Evolutionary conservation across 495 filamentous ascomycete species (phyloP).

Genomic region (Annulohypoxylon nitens): DNA sequence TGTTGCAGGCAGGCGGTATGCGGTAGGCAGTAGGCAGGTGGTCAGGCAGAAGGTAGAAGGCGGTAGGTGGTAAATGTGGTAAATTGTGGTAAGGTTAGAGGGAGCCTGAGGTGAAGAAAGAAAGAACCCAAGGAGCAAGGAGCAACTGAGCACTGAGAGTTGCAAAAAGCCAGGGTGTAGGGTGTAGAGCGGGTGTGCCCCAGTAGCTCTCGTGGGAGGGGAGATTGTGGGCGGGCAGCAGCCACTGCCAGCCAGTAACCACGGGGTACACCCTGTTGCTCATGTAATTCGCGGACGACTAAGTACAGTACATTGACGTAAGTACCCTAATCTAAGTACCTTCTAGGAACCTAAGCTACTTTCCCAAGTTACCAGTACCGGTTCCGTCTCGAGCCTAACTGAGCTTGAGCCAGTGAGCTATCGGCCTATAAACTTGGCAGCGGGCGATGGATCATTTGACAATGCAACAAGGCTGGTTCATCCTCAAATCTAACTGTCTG

Average conservation of each 20-base stretch:
- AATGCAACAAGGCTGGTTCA: constrained; percentile 39
- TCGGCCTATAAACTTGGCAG: constrained; percentile 41
- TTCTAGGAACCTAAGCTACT: background rate
- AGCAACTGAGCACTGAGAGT: constrained; percentile 5
- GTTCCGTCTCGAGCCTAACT: constrained; percentile 40
- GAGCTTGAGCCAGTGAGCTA: constrained; percentile 26
- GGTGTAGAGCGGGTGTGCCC: constrained; percentile 32
- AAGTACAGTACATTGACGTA: constrained; percentile 20
- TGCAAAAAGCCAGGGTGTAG: constrained; percentile 19
- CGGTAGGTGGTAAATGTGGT: constrained; percentile 5
- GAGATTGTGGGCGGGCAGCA: constrained; percentile 30
- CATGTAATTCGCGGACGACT: constrained; percentile 1
- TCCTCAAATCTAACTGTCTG: constrained; percentile 43
- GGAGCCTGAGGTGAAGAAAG: constrained; percentile 41
- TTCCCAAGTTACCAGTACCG: constrained; percentile 15
- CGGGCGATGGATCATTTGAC: constrained; percentile 41
- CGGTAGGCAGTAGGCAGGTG: constrained; percentile 23
- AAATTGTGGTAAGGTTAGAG: constrained; percentile 13
- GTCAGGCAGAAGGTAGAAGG: background rate
- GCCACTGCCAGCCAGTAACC: constrained; percentile 16
- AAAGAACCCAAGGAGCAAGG: background rate
- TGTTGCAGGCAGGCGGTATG: background rate
- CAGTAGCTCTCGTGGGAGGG: constrained; percentile 33
- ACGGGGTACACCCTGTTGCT: constrained; percentile 7
- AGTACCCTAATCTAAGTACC: constrained; percentile 11